Evolutionary conservation across 495 filamentous ascomycete species (phyloP).

Genomic region (Aspergillus incahuasiensis): DNA sequence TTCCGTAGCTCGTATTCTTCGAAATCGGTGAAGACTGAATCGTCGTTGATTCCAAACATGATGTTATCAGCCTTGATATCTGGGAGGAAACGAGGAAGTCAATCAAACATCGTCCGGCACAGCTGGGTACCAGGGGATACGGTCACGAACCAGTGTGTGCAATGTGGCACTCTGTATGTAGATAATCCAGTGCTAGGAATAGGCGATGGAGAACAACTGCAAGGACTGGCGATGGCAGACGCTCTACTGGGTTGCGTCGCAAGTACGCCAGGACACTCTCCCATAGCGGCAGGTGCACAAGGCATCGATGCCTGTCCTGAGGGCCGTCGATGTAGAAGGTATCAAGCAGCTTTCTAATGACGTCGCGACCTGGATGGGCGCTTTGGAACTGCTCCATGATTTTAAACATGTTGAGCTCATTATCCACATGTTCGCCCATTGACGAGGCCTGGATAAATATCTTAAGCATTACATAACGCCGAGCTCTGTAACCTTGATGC

Average conservation of each 20-base stretch:
- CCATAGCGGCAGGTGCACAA: conserved; percentile 40
- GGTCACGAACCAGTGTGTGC: conserved; percentile 89
- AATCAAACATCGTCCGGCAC: too few relatives aligned
- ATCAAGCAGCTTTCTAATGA: conserved; percentile 25
- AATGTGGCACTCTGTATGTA: conserved; percentile 81
- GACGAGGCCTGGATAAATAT: conserved; percentile 25
- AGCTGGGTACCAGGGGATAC: too few relatives aligned
- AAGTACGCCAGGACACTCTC: conserved; percentile 35
- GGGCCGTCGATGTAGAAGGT: conserved; percentile 30
- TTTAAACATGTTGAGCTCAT: conserved; percentile 32
- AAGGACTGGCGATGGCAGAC: conserved; percentile 18
- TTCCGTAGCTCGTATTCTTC: too few relatives aligned
- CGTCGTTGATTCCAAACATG: conserved; percentile 19
- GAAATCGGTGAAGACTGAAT: neutral
- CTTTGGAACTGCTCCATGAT: conserved; percentile 18
- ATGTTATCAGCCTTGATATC: conserved; percentile 19
- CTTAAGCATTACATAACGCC: conserved; percentile 20
- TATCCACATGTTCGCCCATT: conserved; percentile 23
- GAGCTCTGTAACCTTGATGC: neutral
- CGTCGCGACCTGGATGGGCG: conserved; percentile 21
- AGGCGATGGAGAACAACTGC: conserved; percentile 27
- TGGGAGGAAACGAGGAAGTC: neutral
- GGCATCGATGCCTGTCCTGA: conserved; percentile 34
- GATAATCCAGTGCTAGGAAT: conserved; percentile 64
- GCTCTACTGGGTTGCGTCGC: conserved; percentile 23